Percentiles rank a stretch among this genome's conserved stretches.
phyloP scores from a whole-genome alignment of 129 eudicot species.

The Flaveria bidentis region DNA sequence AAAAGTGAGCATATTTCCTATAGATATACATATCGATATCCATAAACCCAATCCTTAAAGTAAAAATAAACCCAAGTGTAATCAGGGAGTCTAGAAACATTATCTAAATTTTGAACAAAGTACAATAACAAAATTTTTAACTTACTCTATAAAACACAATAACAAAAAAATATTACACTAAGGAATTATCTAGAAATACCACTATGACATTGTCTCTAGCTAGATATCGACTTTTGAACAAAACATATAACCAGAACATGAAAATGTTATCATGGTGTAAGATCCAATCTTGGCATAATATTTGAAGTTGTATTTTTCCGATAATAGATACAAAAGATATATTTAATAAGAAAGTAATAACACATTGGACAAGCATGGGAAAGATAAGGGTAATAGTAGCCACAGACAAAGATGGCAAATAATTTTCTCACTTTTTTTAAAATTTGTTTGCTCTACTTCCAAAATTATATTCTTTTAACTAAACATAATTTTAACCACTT shows the following conservation, averaged over 20 bases:
- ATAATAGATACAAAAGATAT: constrained; percentile 17
- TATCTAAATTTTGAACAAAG: background rate
- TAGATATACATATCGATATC: too few relatives aligned
- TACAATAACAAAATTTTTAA: background rate
- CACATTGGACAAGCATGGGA: constrained; percentile 28
- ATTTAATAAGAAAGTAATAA: background rate
- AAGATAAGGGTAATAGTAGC: constrained; percentile 30
- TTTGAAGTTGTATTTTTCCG: constrained; percentile 20
- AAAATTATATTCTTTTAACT: background rate
- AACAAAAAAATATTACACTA: background rate
- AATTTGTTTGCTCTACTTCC: background rate
- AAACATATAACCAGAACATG: background rate
- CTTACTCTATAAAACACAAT: background rate
- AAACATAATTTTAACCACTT: too few relatives aligned
- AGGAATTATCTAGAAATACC: background rate
- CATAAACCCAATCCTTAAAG: too few relatives aligned
- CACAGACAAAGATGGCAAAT: constrained; percentile 25
- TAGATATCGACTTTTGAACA: background rate
- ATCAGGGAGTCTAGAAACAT: too few relatives aligned
- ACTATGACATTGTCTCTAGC: background rate
- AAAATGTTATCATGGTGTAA: background rate
- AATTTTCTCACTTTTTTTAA: background rate
- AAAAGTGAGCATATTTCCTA: too few relatives aligned
- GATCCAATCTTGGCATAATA: constrained; percentile 13
- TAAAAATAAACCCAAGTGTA: too few relatives aligned